Conservation (phyloP, 2,329 filamentous ascomycete species). For the Epichloe hybrida region DNA sequence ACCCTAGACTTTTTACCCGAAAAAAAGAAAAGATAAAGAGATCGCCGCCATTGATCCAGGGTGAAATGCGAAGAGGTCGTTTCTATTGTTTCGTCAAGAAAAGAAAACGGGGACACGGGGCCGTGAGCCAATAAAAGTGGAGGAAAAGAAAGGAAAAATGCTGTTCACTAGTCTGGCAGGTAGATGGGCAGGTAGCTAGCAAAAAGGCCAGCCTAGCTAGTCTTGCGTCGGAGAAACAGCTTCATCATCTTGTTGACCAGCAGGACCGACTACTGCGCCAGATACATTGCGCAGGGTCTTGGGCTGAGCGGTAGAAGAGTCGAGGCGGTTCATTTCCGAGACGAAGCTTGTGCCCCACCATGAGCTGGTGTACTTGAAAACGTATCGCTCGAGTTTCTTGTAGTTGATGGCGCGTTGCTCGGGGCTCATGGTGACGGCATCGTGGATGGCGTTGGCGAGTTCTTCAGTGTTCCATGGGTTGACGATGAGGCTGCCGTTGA, state of each 20-base stretch:
- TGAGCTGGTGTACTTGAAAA: conserved; percentile 93
- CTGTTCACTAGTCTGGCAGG: neutral
- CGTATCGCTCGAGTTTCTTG: conserved; percentile 83
- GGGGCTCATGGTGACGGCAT: conserved; percentile 90
- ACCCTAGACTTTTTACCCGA: too few species aligned
- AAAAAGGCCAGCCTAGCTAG: neutral
- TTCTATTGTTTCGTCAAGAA: too few species aligned
- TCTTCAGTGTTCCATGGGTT: conserved; percentile 99
- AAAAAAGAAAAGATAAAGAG: too few species aligned
- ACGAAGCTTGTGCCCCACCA: conserved; percentile 97
- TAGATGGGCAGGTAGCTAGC: too few species aligned
- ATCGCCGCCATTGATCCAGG: too few species aligned
- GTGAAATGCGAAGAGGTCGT: too few species aligned
- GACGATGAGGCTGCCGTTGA: conserved; percentile 87
- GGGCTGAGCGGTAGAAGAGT: conserved; percentile 22
- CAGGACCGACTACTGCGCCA: conserved; percentile 21
- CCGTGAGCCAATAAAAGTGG: too few species aligned
- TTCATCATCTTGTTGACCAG: conserved; percentile 4
- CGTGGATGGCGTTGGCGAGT: conserved; percentile 81
- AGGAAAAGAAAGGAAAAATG: neutral
- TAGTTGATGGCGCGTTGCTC: conserved; percentile 81
- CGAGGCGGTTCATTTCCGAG: conserved; percentile 55
- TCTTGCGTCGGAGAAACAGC: conserved; percentile 3
- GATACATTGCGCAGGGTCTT: conserved; percentile 29
- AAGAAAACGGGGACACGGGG: too few species aligned